Percentiles rank a stretch among this genome's conserved stretches.
These are phyloP conservation scores for Hordeum pubiflorum DNA, from an alignment of 202 grass and related monocot genomes.

Conservation along the genomic window DNA sequence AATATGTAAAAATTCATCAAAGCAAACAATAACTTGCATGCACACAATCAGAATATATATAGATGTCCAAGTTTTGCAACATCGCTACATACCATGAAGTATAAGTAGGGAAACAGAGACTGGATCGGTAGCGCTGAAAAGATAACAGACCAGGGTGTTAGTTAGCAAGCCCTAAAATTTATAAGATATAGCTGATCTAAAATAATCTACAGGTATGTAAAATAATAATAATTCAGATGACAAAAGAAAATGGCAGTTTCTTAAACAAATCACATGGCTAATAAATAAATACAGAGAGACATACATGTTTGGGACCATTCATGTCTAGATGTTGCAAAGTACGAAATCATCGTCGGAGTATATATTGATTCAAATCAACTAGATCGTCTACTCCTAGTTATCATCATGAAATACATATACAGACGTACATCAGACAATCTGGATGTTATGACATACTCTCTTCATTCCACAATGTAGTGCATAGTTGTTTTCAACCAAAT, in stretches of 20 bases:
- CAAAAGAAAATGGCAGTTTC: background rate
- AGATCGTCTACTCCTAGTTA: background rate
- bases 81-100: conserved; percentile 56
- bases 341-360: background rate
- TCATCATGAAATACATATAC: background rate
- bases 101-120: conserved; percentile 55
- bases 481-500: background rate
- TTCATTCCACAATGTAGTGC: background rate
- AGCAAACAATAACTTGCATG: background rate
- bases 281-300: background rate
- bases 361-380: background rate
- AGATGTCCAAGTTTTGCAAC: background rate
- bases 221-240: background rate
- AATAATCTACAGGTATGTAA: background rate
- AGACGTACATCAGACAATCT: background rate
- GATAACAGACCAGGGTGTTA: background rate
- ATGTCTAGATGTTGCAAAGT: background rate
- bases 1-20: background rate
- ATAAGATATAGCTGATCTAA: background rate
- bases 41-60: background rate
- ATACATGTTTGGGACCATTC: background rate
- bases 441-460: background rate
- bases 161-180: background rate
- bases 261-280: background rate
- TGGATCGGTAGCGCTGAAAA: conserved; percentile 55